Conservation (phyloP, 1,139 yeast genomes). For the Spencermartinsiella ligniputridi region DNA sequence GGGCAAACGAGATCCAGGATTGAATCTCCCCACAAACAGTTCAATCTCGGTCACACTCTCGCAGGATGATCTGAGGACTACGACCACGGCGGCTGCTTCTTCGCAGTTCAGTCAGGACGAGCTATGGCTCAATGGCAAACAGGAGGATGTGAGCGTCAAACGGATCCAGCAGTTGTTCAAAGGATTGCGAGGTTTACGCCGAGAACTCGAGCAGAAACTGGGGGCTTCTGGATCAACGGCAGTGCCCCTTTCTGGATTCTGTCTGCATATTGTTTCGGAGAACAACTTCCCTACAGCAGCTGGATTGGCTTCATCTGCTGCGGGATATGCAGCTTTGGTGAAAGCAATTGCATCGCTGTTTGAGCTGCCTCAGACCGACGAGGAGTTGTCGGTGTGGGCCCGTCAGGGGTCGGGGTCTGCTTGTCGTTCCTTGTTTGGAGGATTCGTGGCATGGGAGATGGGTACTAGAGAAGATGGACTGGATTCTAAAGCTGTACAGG, state of each 20-base stretch:
- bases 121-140: conserved; percentile 78
- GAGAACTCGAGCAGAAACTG: conserved; percentile 39
- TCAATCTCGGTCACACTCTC: conserved; percentile 91
- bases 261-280: conserved; percentile 80
- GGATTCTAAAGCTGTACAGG: conserved; percentile 89
- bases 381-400: conserved; percentile 88
- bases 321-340: conserved; percentile 96
- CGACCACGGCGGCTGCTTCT: conserved; percentile 80
- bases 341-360: conserved; percentile 79
- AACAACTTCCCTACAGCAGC: conserved; percentile 99
- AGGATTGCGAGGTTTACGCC: conserved; percentile 68
- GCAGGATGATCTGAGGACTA: conserved; percentile 83
- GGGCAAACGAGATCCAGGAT: conserved; percentile 89
- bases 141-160: conserved; percentile 57
- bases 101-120: conserved; percentile 55
- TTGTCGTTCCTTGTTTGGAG: conserved; percentile 93
- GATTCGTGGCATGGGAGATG: conserved; percentile 99
- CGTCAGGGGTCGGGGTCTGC: conserved; percentile 99
- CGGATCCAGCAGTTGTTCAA: conserved; percentile 77
- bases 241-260: conserved; percentile 60
- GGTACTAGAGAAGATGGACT: conserved; percentile 67
- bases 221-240: conserved; percentile 48
- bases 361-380: conserved; percentile 71
- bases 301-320: conserved; percentile 95
- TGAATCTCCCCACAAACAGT: conserved; percentile 92